Evolutionary conservation across 1,284 basidiomycete species (phyloP), one percentile per base, ranked within the genome.

Genomic region (Cyathus pygmaeus): DNA sequence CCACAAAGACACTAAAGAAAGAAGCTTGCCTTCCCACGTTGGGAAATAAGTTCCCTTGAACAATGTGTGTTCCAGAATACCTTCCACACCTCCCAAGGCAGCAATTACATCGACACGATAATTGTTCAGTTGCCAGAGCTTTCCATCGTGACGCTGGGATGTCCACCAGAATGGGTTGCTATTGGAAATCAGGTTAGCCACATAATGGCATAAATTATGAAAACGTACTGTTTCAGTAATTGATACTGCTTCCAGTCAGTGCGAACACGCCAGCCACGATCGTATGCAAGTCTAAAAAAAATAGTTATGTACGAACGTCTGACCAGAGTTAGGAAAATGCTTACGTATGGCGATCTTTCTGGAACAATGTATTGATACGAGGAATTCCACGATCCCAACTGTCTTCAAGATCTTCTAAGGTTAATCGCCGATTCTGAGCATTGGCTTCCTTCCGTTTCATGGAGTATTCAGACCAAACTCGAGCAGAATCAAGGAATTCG

Each of bases 391-490:
- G 94, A 80, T 99, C 95, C 95, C 95, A 98, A 72, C 93, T 95
- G 74, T 98, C 96, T 76, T 98, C 96, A 24, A 98, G 85, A 84
- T 98, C 96, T 75, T 99, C 96, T n/a, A 98, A 84, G 1, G 96
- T 99, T 52, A 99, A 83, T 26, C 98, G 91, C 60, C 97, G 92
- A 79, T 99, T 99, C 76, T 98, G 95, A 3, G 97, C 96, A 65
- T 96, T 97, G 23, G 97, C 98, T 76, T 99, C 98, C 79, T 99
- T 99, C 66, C 98, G 86, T 87, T 99, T 99, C 94, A 98, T 94
- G 0, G 98, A 98, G 77, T 99, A 99, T 80, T 99, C 98, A 3
- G 94, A 95, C 98, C 98, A 99, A 29, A 99, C 98, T 65, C 98
- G 94, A 42, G 96, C 96, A 5, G 95, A 98, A 76, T 99, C 98